phyloP scores from a whole-genome alignment of 257 asterid species.

The Euphrasia confusa region DNA sequence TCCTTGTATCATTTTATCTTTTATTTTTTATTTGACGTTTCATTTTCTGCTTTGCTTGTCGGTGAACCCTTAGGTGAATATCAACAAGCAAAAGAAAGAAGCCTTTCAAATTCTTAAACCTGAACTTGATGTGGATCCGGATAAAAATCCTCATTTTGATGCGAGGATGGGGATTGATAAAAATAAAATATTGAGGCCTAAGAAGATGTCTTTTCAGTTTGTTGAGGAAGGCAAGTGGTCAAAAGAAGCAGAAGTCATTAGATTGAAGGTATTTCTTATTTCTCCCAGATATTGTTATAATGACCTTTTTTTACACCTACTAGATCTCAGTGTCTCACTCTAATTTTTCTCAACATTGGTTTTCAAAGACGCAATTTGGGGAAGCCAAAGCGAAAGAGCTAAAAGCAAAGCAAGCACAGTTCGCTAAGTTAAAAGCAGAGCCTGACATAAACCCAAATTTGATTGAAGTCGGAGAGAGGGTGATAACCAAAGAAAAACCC shows the following conservation, averaged over 20 bases:
- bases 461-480: slow-evolving; percentile 87
- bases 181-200: slow-evolving; percentile 78
- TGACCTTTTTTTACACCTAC: slow-evolving; percentile 16
- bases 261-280: slow-evolving; percentile 57
- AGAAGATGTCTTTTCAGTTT: slow-evolving; percentile 79
- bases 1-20: background rate
- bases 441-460: slow-evolving; percentile 92
- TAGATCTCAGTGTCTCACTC: slow-evolving; percentile 7
- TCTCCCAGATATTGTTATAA: background rate
- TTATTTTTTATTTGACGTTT: background rate
- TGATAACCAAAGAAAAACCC: slow-evolving; percentile 64
- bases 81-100: slow-evolving; percentile 91
- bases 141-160: slow-evolving; percentile 78
- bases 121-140: slow-evolving; percentile 92
- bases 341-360: slow-evolving; percentile 18
- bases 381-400: slow-evolving; percentile 94
- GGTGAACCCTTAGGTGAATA: slow-evolving; percentile 59
- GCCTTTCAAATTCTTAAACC: slow-evolving; percentile 97
- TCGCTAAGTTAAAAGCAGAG: slow-evolving; percentile 88
- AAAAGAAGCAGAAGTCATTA: slow-evolving; percentile 80
- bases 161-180: slow-evolving; percentile 80
- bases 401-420: slow-evolving; percentile 83
- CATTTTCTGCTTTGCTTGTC: background rate
- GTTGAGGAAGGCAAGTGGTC: slow-evolving; percentile 99
- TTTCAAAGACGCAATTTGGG: slow-evolving; percentile 79